phyloP scores from a whole-genome alignment of 2,329 filamentous ascomycete genomes.

The Stemphylium vesicarium region DNA sequence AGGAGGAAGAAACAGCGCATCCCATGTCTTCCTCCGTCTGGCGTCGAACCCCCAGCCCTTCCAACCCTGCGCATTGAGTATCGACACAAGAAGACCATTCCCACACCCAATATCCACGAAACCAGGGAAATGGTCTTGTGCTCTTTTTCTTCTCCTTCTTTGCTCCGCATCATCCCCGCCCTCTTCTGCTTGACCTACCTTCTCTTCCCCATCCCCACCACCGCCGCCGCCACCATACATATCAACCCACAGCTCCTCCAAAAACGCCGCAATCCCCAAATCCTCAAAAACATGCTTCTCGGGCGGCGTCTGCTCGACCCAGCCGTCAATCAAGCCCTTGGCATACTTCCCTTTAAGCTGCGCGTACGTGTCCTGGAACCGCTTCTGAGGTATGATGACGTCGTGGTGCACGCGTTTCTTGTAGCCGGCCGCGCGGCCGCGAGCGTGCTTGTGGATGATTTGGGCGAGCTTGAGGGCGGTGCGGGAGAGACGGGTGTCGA shows the following conservation, averaged over 20 bases:
- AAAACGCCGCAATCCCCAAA: constrained; percentile 84
- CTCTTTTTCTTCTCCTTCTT: constrained; percentile 24
- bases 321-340: constrained; percentile 70
- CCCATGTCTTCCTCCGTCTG: constrained; percentile 83
- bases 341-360: constrained; percentile 82
- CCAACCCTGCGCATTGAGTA: constrained; percentile 83
- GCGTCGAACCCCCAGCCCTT: constrained; percentile 91
- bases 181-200: constrained; percentile 14
- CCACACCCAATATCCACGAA: constrained; percentile 97
- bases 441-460: constrained; percentile 75
- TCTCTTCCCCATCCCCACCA: constrained; percentile 1
- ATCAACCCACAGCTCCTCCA: constrained; percentile 87
- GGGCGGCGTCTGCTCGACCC: constrained; percentile 88
- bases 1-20: constrained; percentile 62
- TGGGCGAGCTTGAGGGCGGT: constrained; percentile 73
- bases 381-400: constrained; percentile 74
- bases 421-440: constrained; percentile 70
- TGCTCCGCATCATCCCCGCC: background rate
- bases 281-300: constrained; percentile 96
- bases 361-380: constrained; percentile 82
- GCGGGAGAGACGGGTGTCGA: constrained; percentile 63
- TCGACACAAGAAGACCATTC: constrained; percentile 86
- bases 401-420: constrained; percentile 86
- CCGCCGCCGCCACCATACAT: constrained; percentile 67
- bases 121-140: constrained; percentile 68